Evolutionary conservation across 257 asterid species (phyloP).

Genomic region (Coffea canephora): DNA sequence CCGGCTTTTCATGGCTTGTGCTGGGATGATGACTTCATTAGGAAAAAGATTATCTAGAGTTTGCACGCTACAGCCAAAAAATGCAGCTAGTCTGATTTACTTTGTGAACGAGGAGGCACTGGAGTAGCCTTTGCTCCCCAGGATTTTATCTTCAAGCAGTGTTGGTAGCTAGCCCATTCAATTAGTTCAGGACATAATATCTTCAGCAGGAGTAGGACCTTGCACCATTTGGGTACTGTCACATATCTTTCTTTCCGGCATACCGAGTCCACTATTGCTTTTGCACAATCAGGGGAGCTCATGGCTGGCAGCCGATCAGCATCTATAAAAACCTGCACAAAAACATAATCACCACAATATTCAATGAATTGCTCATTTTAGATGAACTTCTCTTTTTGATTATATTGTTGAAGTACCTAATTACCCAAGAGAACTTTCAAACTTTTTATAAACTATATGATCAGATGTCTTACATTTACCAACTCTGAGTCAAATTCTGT

Average conservation of each 20-base stretch:
- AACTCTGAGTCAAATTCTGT: background rate
- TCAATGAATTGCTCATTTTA: background rate
- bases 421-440: background rate
- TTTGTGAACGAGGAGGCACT: background rate
- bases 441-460: background rate
- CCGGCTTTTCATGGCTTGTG: background rate
- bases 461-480: background rate
- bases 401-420: too few species aligned
- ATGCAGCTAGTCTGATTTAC: background rate
- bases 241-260: constrained; percentile 18
- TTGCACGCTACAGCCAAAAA: background rate
- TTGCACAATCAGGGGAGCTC: constrained; percentile 22
- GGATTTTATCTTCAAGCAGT: background rate
- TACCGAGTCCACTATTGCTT: constrained; percentile 19
- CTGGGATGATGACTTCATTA: background rate
- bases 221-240: constrained; percentile 20
- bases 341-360: background rate
- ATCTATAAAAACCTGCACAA: background rate
- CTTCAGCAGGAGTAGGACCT: background rate
- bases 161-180: constrained; percentile 4
- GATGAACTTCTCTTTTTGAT: too few species aligned
- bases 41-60: too few species aligned
- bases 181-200: constrained; percentile 14
- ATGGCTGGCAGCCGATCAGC: constrained; percentile 9
- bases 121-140: background rate